A percentile compares a stretch with the other conserved stretches of the same genome.
Evolutionary conservation across 2,329 filamentous ascomycete species (phyloP).

Genomic region (Rutstroemia sp.): DNA sequence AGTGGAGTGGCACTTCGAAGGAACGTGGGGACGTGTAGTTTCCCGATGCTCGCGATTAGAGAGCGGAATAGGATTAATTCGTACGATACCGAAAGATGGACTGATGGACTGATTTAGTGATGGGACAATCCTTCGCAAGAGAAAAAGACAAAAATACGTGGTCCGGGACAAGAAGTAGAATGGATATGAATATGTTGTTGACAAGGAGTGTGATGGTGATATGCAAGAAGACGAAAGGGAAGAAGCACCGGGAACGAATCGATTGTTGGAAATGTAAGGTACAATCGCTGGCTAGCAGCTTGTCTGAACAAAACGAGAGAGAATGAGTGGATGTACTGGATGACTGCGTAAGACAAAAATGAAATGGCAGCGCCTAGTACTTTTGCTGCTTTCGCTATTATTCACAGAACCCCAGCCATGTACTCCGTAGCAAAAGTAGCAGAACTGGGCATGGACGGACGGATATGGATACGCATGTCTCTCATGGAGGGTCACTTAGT

Average conservation of each 20-base stretch:
- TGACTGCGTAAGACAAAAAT: not conserved
- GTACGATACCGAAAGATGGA: not conserved
- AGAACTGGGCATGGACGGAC: too few species aligned
- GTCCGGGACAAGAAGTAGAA: too few species aligned
- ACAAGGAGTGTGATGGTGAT: constrained; percentile 7
- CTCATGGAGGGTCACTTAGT: too few species aligned
- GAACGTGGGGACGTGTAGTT: constrained; percentile 4
- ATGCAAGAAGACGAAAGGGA: not conserved
- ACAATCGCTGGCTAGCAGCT: constrained; percentile 10
- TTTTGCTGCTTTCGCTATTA: too few species aligned
- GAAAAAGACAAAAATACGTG: too few species aligned
- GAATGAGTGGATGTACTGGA: not conserved
- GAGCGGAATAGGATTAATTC: not conserved
- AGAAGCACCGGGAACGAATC: not conserved
- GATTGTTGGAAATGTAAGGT: constrained; percentile 3
- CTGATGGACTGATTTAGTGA: not conserved
- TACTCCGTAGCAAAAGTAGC: too few species aligned
- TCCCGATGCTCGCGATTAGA: constrained; percentile 7
- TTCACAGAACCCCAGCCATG: too few species aligned
- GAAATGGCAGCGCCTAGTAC: too few species aligned
- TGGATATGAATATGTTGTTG: not conserved
- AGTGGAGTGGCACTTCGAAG: not conserved
- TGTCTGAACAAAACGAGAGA: not conserved
- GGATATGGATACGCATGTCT: too few species aligned
- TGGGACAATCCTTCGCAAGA: too few species aligned